Conservation (phyloP, 2,329 filamentous ascomycete species). For the Esteya vermicola region DNA sequence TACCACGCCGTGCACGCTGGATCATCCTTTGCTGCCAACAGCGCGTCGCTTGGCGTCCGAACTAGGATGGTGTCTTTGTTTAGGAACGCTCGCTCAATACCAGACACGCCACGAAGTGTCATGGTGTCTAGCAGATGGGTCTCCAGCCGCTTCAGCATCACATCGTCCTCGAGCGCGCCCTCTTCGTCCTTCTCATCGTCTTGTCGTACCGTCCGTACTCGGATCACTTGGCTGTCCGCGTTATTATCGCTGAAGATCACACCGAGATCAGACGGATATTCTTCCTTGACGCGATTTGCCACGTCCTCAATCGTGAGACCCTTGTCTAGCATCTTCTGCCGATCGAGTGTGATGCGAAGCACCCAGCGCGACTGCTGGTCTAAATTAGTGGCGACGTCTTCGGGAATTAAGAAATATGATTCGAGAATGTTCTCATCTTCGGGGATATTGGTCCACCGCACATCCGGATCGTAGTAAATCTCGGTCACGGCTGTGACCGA, state of each 20-base stretch:
- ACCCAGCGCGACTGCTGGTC: constrained; percentile 88
- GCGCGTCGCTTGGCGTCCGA: constrained; percentile 53
- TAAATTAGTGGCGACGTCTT: constrained; percentile 47
- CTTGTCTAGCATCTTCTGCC: constrained; percentile 91
- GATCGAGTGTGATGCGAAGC: constrained; percentile 81
- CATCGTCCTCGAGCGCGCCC: constrained; percentile 59
- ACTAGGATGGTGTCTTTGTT: constrained; percentile 62
- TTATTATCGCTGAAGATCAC: constrained; percentile 98
- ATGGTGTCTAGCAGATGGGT: constrained; percentile 82
- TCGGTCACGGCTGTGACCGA: constrained; percentile 86
- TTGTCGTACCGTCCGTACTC: constrained; percentile 65
- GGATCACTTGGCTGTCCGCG: constrained; percentile 86
- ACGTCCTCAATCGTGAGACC: constrained; percentile 84
- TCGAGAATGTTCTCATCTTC: constrained; percentile 90
- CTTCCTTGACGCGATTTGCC: constrained; percentile 74
- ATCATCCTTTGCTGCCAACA: constrained; percentile 62
- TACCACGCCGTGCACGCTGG: constrained; percentile 81
- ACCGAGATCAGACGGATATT: constrained; percentile 71
- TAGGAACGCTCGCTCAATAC: constrained; percentile 85
- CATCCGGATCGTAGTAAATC: constrained; percentile 93
- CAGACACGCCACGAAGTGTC: constrained; percentile 78
- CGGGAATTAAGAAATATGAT: constrained; percentile 89
- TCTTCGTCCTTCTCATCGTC: constrained; percentile 63
- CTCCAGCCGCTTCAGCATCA: constrained; percentile 84
- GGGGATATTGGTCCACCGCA: constrained; percentile 70